Base-by-base conservation (phyloP, 257 asterid species). In the Mentha longifolia region DNA sequence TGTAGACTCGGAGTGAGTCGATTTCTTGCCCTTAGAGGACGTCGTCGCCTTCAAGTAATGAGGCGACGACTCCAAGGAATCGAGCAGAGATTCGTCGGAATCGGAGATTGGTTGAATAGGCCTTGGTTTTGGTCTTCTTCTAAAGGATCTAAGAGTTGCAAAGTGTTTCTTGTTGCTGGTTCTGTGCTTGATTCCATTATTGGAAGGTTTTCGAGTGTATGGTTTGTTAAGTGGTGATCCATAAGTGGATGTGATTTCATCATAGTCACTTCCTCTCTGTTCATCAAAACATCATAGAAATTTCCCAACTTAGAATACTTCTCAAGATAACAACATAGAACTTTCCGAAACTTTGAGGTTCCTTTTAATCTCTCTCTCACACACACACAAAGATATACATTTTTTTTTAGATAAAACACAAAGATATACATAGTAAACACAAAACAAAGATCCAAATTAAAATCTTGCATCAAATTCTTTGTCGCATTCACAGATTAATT, bases 221-320 rank as follows among this genome's bases (percentile, higher is more conserved):
- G 74, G 68, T 49, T 75, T 77, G 70, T 46, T 72, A 13, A 68
- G 51, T 2, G 82, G 16, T 55, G 95, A 90, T 85, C 77, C 90
- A 73, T 80, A 65, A 69, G 85, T 77, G 49, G 92, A 87, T 66
- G 87, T 87, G 79, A 55, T 74, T 56, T 74, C 45, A 8, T 86
- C 95, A 72, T 45, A 55, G 33, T 86, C 95, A 82, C 82, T 90
- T 76, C 78, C 86, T 68, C 78, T 91, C 88, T 88, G 84, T 72
- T 75, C 43, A 75, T 3, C 6, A 31, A 35, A 42, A 67, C 16
- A 69, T 78, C 57, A 54, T 10, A 43, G 7, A 5, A 17, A 75
- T 71, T 68, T 28, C 61, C 69, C 17, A 71, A 57, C 3, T 31
- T 20, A 33, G 64, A 58, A 8, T n/a, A 3, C 43, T 57, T 12